A percentile compares a stretch with the other conserved stretches of the same genome.
These are phyloP conservation scores for Davidsoniella virescens DNA, from an alignment of 2,329 filamentous ascomycete species.

Conservation along the genomic window DNA sequence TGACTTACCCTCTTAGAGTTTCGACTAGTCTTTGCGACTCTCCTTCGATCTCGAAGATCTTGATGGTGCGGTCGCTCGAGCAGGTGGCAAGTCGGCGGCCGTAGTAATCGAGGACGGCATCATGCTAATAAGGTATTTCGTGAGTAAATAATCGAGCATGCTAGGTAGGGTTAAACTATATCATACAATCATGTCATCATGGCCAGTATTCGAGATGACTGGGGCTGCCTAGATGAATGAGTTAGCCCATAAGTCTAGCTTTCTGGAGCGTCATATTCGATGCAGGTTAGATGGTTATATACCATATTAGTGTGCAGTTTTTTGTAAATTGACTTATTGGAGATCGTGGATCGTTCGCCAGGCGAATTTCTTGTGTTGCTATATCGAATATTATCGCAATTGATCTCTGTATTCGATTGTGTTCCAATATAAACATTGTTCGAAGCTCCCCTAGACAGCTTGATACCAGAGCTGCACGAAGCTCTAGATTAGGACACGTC, in stretches of 20 bases:
- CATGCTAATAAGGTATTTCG: constrained; percentile 45
- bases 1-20: constrained; percentile 73
- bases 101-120: constrained; percentile 97
- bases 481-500: constrained; percentile 11
- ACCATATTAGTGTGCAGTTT: constrained; percentile 6
- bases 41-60: constrained; percentile 96
- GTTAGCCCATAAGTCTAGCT: neutral
- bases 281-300: neutral
- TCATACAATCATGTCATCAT: constrained; percentile 99
- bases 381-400: no score
- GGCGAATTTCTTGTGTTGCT: neutral
- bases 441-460: neutral
- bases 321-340: neutral
- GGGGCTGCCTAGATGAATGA: constrained; percentile 23
- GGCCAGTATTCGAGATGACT: constrained; percentile 34
- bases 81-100: constrained; percentile 90
- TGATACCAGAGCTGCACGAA: neutral
- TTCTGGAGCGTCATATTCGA: neutral
- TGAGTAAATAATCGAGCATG: constrained; percentile 3
- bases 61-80: constrained; percentile 95
- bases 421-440: no score
- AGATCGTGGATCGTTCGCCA: neutral
- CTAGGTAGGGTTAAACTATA: constrained; percentile 9
- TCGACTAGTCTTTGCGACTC: constrained; percentile 79
- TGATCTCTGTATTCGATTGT: no score